Evolutionary conservation across 2,329 filamentous ascomycete genomes (phyloP).

Genomic region (Fonsecaea pedrosoi): DNA sequence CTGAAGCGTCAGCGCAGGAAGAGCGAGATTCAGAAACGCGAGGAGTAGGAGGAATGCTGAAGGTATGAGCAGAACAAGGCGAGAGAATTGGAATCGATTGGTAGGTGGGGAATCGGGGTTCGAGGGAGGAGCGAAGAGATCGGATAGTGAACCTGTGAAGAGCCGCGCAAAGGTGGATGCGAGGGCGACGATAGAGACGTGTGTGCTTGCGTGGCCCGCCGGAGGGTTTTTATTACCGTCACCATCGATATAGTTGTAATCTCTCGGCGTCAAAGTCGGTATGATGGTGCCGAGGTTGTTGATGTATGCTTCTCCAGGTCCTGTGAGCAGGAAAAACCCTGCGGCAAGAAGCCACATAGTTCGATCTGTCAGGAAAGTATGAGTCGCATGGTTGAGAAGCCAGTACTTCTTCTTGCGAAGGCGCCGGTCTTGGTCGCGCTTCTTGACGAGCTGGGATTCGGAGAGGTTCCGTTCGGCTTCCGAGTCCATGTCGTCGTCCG

Average conservation of each 20-base stretch:
- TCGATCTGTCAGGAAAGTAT: conserved; percentile 79
- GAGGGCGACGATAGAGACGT: conserved; percentile 89
- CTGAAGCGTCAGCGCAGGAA: conserved; percentile 75
- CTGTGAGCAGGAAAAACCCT: conserved; percentile 91
- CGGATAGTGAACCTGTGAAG: conserved; percentile 86
- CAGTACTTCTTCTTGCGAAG: conserved; percentile 80
- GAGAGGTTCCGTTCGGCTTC: conserved; percentile 56
- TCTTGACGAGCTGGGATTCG: conserved; percentile 49
- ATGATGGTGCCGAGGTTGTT: conserved; percentile 97
- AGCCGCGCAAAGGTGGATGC: conserved; percentile 90
- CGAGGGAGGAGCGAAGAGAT: conserved; percentile 73
- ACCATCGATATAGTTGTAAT: conserved; percentile 61
- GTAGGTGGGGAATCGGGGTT: conserved; percentile 46
- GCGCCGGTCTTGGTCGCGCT: conserved; percentile 58
- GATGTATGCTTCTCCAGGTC: conserved; percentile 96
- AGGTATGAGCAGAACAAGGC: conserved; percentile 77
- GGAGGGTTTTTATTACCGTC: conserved; percentile 47
- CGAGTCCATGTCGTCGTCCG: conserved; percentile 48
- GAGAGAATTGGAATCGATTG: conserved; percentile 64
- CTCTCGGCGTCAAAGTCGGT: conserved; percentile 75
- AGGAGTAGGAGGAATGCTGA: conserved; percentile 76
- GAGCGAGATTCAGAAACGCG: conserved; percentile 78
- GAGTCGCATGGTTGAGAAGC: conserved; percentile 90
- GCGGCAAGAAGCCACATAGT: conserved; percentile 96
- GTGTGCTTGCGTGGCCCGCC: conserved; percentile 74